Evolutionary conservation across 305 asterid genomes (phyloP).

Genomic region (Striga hermonthica): DNA sequence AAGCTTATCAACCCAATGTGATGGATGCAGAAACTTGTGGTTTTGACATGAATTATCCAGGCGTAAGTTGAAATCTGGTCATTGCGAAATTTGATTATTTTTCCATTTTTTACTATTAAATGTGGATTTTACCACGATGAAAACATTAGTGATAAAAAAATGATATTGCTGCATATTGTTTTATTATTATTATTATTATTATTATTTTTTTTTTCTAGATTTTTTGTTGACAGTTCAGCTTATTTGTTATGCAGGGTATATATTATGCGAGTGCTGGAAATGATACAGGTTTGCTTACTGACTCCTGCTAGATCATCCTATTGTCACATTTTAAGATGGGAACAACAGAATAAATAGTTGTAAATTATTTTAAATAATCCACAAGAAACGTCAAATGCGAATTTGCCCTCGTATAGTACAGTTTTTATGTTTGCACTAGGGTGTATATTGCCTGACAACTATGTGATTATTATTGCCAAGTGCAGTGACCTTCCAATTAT

Average conservation of each 20-base stretch:
- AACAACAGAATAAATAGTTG: neutral
- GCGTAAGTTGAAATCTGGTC: slow-evolving; percentile 46
- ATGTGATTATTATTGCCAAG: no score
- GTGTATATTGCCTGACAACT: no score
- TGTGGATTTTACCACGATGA: neutral
- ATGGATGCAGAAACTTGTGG: slow-evolving; percentile 46
- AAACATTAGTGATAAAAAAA: neutral
- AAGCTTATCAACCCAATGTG: slow-evolving; percentile 39
- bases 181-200: slow-evolving; percentile 1
- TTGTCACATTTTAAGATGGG: neutral
- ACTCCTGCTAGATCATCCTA: slow-evolving; percentile 2
- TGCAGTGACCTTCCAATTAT: no score
- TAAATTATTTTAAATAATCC: no score
- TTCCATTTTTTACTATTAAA: neutral
- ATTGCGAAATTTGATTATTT: neutral
- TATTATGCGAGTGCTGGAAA: slow-evolving; percentile 44
- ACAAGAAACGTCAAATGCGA: no score
- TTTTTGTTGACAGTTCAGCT: slow-evolving; percentile 20
- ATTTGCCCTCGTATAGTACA: no score
- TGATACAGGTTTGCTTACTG: slow-evolving; percentile 14
- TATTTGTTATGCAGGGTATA: slow-evolving; percentile 39
- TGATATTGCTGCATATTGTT: neutral
- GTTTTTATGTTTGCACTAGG: no score
- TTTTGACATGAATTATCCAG: slow-evolving; percentile 40
- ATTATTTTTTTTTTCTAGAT: slow-evolving; percentile 8